Conservation (phyloP, 2,329 filamentous ascomycete genomes). For the Talaromyces funiculosus region DNA sequence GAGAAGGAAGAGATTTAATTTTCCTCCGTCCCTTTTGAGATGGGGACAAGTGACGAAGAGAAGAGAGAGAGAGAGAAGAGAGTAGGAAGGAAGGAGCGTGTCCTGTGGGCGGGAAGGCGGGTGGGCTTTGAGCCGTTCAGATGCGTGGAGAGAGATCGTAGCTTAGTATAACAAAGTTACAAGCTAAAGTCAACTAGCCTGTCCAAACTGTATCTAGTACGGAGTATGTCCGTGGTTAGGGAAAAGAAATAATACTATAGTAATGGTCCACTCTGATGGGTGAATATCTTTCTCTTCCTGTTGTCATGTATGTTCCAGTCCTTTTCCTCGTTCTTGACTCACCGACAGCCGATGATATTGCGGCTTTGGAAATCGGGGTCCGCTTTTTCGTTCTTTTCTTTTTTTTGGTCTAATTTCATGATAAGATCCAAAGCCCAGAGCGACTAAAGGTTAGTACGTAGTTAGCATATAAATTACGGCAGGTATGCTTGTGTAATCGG, state of each 20-base stretch:
- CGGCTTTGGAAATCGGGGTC: conserved; percentile 1
- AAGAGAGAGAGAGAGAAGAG: background rate
- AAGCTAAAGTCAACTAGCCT: background rate
- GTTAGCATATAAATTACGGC: conserved; percentile 3
- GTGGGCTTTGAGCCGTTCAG: conserved; percentile 14
- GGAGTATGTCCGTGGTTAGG: background rate
- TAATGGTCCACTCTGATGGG: background rate
- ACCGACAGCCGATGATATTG: background rate
- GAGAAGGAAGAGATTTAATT: background rate
- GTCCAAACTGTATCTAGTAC: conserved; percentile 1
- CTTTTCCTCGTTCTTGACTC: background rate
- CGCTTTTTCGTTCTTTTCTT: conserved; percentile 1
- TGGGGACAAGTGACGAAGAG: too few relatives aligned
- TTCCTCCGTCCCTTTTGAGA: too few relatives aligned
- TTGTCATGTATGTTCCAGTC: background rate
- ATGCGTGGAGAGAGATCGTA: conserved; percentile 14
- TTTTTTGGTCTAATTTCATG: conserved; percentile 1
- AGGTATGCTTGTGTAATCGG: background rate
- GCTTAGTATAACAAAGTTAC: background rate
- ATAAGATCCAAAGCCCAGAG: conserved; percentile 4
- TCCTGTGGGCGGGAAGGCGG: conserved; percentile 7
- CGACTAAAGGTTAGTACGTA: background rate
- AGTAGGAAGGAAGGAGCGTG: background rate
- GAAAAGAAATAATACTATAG: background rate
- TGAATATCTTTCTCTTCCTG: background rate